Evolutionary conservation across 768 basidiomycete species (phyloP), one percentile per base, ranked within the genome.

Genomic region (Naganishia onofrii): DNA sequence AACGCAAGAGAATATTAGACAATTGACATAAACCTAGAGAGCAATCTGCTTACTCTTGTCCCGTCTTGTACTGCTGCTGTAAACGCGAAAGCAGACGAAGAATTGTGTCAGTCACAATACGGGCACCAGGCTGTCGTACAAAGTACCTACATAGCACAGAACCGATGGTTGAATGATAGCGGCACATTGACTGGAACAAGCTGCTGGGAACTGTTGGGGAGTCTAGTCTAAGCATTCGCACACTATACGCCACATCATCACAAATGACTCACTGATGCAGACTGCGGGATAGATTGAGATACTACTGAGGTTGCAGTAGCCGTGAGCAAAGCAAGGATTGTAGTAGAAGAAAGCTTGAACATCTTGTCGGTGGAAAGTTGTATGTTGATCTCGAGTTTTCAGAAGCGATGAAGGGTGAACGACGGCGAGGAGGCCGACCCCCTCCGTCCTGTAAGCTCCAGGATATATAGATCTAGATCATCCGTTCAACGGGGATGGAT

Each of bases 111-210:
- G 56, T 32, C 26, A 28, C 5, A 21, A 44, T 32, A 23, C 17
- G n/a, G 17, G 46, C 34, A 17, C 5, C n/a, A 6, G 9, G 42
- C 4, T 6, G 28, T 56, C 17, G 29, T 2, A 17, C 42, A 42
- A 7, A 58, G 9, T 31, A 73, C 74, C 74, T 71, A 79, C 79
- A 28, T 70, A 58, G 66, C 80, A 81, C 29, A 76, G 72, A 70
- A 73, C 73, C 21, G 74, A 71, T n/a, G 73, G 57, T 72, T 78
- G 64, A 69, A 78, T 69, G 38, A 74, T 75, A 29, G 69, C 48
- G 15, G 75, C 68, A 72, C 79, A 80, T 19, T 74, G 64, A 17
- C 56, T 65, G 29, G 72, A 52, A 71, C 79, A 80, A 23, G 76
- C 77, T 5, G 74, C 38, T 46, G 79, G 79, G 72, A 80, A 72